These are phyloP conservation scores for Pelargonium cotyledonis DNA, from an alignment of 441 rosid species.

Conservation along the genomic window DNA sequence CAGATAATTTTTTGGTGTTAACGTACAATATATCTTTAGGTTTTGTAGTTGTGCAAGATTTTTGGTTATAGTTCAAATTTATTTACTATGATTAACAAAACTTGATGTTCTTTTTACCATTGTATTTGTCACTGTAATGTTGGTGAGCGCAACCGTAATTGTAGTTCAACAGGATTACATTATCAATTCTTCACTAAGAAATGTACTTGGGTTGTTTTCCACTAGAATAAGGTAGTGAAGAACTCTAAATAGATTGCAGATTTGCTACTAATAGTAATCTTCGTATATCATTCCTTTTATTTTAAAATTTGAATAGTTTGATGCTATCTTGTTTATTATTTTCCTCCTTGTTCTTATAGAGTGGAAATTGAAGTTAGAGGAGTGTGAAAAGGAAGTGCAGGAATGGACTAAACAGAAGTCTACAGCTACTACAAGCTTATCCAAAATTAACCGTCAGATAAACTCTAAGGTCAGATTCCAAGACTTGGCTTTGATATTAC, in stretches of 20 bases:
- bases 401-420: slow-evolving; percentile 90
- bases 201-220: slow-evolving; percentile 2
- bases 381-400: slow-evolving; percentile 82
- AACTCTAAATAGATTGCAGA: slow-evolving; percentile 7
- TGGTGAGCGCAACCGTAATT: background rate
- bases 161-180: background rate
- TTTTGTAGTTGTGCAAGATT: background rate
- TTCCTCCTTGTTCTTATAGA: slow-evolving; percentile 38
- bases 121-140: background rate
- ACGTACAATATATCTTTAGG: no score
- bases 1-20: no score
- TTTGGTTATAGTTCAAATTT: slow-evolving; percentile 1
- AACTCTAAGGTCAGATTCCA: slow-evolving; percentile 55
- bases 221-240: background rate
- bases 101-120: no score
- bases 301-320: background rate
- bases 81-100: background rate
- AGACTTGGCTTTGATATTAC: slow-evolving; percentile 15
- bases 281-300: background rate
- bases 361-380: slow-evolving; percentile 86
- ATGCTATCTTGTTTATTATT: slow-evolving; percentile 8
- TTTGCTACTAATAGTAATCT: slow-evolving; percentile 8
- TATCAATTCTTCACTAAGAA: background rate
- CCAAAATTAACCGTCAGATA: slow-evolving; percentile 78
- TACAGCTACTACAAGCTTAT: slow-evolving; percentile 63